Evolutionary conservation across 2,329 filamentous ascomycete genomes (phyloP), one percentile per base, ranked within the genome.

Genomic region (Fusarium caatingaense): DNA sequence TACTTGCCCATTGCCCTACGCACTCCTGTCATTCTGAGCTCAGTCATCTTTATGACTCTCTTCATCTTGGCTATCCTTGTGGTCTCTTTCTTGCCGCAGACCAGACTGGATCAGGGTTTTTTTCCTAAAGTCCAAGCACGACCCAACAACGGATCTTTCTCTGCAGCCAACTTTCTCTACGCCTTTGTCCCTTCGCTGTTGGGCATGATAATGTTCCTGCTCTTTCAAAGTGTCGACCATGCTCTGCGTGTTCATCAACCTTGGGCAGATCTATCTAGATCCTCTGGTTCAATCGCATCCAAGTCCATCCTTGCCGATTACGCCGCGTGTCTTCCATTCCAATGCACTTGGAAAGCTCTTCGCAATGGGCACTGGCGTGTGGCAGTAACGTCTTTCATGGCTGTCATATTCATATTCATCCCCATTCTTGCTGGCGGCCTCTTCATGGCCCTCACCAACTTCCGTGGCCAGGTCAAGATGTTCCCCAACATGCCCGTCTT

Each of bases 81-180:
- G 49, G 88, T 96, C 65, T 94, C 92, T 67, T 98, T 97, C 78
- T 83, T 94, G 64, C 89, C 91, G 41, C 83, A 85, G 8, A 89
- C 87, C 11, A 86, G 87, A 13, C 84, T 97, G 30, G 81, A 86
- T 40, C 78, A 84, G 10, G 94, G 94, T 11, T 98, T 97, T 78
- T 78, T 85, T 9, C 93, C 94, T 4, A 82, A 85, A 9, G 82
- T 97, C 2, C 81, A 84, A 12, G 89, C 91, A 0, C 82, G 84
- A 5, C 88, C 93, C 2, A 82, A 86, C 6, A 74, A 80, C 0
- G 83, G 83, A 27, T 92, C 91, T 20, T 98, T 97, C 79, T 97
- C 93, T 2, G 84, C 92, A 1, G 93, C 93, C 51, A 93, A 97
- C 79, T 98, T 98, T 80, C 82, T 97, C 53, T 98, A 94, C 83